Evolutionary conservation across 2,329 filamentous ascomycete species (phyloP).

Genomic region (Monosporascus sp.): DNA sequence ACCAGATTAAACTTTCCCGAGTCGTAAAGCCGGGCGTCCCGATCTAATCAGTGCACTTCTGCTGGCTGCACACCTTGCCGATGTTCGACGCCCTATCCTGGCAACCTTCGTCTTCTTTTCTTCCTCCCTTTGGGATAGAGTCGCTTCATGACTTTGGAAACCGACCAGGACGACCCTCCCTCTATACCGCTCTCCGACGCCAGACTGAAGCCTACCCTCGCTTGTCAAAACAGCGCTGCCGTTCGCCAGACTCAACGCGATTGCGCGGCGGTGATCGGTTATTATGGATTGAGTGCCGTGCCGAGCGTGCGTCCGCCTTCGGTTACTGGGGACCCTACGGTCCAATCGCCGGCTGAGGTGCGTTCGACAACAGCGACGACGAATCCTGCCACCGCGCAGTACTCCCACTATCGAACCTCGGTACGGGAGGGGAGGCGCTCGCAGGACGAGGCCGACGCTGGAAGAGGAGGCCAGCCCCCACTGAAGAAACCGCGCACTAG

Average conservation of each 20-base stretch:
- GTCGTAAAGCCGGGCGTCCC: conserved; percentile 6
- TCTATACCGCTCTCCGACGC: conserved; percentile 17
- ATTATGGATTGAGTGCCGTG: conserved; percentile 25
- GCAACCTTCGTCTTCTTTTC: conserved; percentile 13
- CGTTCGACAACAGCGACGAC: conserved; percentile 8
- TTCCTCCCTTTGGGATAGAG: conserved; percentile 3
- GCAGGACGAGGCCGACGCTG: conserved; percentile 14
- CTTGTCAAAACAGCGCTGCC: conserved; percentile 17
- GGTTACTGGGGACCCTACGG: conserved; percentile 11
- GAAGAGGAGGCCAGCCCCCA: conserved; percentile 17
- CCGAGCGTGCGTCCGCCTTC: conserved; percentile 13
- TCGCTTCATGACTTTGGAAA: conserved; percentile 26
- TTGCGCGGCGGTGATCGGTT: conserved; percentile 20
- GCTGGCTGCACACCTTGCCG: conserved; percentile 15
- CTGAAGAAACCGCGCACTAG: conserved; percentile 44
- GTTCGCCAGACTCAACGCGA: conserved; percentile 17
- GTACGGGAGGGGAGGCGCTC: conserved; percentile 15
- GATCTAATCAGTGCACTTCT: conserved; percentile 5
- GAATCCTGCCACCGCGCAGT: conserved; percentile 9
- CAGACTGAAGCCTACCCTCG: conserved; percentile 15
- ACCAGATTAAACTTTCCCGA: neutral
- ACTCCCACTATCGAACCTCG: conserved; percentile 10
- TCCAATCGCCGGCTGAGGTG: conserved; percentile 9
- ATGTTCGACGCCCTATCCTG: conserved; percentile 22
- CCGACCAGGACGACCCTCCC: conserved; percentile 17